Base-by-base conservation (phyloP, 495 filamentous ascomycete genomes). In the Rostrohypoxylon terebratum region DNA sequence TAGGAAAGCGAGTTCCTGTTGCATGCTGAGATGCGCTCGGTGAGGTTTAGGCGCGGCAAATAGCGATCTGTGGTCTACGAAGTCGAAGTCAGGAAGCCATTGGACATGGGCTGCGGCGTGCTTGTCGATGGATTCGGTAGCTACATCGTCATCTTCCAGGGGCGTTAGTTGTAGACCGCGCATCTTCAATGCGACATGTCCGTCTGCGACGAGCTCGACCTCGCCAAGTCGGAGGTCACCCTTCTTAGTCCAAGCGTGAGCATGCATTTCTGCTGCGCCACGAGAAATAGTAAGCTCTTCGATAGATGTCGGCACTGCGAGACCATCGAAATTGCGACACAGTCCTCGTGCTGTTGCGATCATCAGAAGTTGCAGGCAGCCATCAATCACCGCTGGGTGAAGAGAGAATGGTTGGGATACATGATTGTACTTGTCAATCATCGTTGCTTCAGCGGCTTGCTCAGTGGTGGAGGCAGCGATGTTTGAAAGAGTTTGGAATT, bases 301-400 rank as follows among this genome's bases (percentile, higher is more conserved):
- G 58, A 84, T 83, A 7, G 74, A 69, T 0, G 79, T 78, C 0
- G 77, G 77, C 2, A 84, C 72, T 9, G 51, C 71, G n/a, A 80
- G 60, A 61, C 77, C 48, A 8, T 68, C 63, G 25, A 80, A 69
- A 21, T 75, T 74, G 33, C 77, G 77, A 34, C 73, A 68, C 1
- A 75, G 42, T 0, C 81, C 81, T n/a, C 74, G 66, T 4, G 66
- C 68, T 14, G 48, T 58, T 16, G 85, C 83, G 3, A 79, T 73
- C 7, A 74, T 73, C 14, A 78, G 23, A 3, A 82, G 63, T 54
- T 85, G 83, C 16, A 87, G 59, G 47, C 77, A 81, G 0, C 68
- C 67, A 59, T 87, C 84, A 10, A 87, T 83, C n/a, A 72, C 68
- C 3, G 77, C 75, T 0, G 85, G 83, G 53, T 88, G 84, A 9